Percentiles rank a stretch among this genome's conserved stretches.
Evolutionary conservation across 441 rosid species (phyloP).

Genomic region (Populus hybrid): DNA sequence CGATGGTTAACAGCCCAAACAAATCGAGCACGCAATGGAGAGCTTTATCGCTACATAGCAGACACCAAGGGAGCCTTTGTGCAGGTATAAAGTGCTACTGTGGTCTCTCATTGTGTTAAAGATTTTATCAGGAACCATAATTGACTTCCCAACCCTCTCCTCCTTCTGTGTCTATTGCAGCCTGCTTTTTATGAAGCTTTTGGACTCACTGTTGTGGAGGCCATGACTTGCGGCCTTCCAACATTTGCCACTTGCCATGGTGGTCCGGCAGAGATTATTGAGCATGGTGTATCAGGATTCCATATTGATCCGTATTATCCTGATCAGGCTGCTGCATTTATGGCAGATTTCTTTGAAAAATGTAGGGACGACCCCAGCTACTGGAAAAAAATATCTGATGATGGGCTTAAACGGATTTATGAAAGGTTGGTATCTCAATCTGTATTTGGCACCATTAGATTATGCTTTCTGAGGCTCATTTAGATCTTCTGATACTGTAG

Average conservation of each 20-base stretch:
- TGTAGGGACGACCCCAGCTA: constrained; percentile 67
- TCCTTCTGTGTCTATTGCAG: constrained; percentile 29
- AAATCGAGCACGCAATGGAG: constrained; percentile 91
- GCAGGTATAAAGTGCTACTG: constrained; percentile 44
- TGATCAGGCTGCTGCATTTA: too few species aligned
- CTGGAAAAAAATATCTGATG: constrained; percentile 70
- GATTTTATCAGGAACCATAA: not conserved
- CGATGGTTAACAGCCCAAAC: constrained; percentile 70
- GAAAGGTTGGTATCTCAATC: constrained; percentile 44
- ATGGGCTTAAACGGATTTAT: constrained; percentile 71
- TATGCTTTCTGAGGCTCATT: not conserved
- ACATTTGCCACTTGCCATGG: constrained; percentile 93
- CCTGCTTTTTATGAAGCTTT: constrained; percentile 98
- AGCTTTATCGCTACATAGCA: constrained; percentile 84
- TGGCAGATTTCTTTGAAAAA: constrained; percentile 4
- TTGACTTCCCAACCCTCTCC: not conserved
- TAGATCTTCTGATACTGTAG: constrained; percentile 30
- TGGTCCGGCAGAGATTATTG: constrained; percentile 94
- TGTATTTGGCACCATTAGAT: not conserved
- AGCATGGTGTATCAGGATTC: constrained; percentile 75
- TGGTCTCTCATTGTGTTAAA: not conserved
- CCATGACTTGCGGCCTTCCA: constrained; percentile 96
- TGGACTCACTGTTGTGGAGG: constrained; percentile 93
- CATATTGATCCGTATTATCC: constrained; percentile 40
- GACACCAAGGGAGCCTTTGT: constrained; percentile 86